Evolutionary conservation across 2,329 filamentous ascomycete genomes (phyloP).

Genomic region (Dothidotthia symphoricarpi): DNA sequence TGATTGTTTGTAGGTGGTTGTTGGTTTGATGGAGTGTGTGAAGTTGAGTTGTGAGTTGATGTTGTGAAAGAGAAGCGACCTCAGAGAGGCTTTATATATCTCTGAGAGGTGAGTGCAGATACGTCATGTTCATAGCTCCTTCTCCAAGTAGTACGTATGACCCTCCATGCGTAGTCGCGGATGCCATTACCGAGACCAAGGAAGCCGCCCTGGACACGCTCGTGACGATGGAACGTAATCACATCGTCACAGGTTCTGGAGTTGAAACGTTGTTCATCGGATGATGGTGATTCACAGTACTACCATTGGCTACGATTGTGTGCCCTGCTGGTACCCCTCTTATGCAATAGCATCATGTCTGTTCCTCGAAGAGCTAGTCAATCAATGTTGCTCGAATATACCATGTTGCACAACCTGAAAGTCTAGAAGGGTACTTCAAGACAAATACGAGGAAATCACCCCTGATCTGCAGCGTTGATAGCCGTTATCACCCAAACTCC

Average conservation of each 20-base stretch:
- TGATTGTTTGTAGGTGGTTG: conserved; percentile 35
- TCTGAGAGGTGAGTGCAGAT: conserved; percentile 5
- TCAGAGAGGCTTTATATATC: conserved; percentile 23
- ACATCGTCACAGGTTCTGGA: too few species aligned
- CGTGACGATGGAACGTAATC: conserved; percentile 4
- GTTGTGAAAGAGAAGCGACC: conserved; percentile 9
- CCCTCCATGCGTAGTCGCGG: neutral
- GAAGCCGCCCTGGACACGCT: neutral
- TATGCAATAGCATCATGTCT: too few species aligned
- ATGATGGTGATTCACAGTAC: too few species aligned
- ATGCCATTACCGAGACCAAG: neutral
- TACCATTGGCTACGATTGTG: too few species aligned
- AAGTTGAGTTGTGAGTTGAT: conserved; percentile 12
- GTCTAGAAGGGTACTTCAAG: neutral
- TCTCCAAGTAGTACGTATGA: neutral
- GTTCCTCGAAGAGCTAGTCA: too few species aligned
- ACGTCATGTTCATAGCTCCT: conserved; percentile 25
- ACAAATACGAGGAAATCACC: neutral
- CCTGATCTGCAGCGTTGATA: neutral
- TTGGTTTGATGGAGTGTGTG: conserved; percentile 24
- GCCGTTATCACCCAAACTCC: neutral
- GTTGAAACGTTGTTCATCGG: too few species aligned
- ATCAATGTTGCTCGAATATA: too few species aligned
- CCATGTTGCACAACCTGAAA: too few species aligned
- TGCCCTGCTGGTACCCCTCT: too few species aligned